Conservation (phyloP, 2,329 filamentous ascomycete genomes). For the Cordyceps militaris region DNA sequence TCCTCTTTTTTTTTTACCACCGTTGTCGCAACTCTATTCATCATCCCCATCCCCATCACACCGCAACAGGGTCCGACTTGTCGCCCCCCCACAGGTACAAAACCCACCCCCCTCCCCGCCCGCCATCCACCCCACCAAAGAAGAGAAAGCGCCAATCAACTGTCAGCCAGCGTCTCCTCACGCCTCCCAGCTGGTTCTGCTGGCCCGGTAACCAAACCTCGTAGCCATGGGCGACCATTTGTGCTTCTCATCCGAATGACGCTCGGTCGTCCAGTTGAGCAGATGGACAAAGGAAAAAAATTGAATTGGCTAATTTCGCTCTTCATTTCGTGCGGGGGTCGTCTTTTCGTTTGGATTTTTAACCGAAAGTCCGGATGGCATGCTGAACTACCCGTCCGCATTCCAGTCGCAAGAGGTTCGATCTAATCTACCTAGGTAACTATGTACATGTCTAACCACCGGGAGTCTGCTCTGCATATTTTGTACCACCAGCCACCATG, state of each 20-base stretch:
- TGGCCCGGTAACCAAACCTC: constrained; percentile 11
- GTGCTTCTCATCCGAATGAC: background rate
- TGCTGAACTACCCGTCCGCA: background rate
- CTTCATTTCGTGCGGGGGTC: background rate
- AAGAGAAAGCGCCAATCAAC: too few relatives aligned
- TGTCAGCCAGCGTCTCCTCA: too few relatives aligned
- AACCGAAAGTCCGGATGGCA: background rate
- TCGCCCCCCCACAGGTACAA: background rate
- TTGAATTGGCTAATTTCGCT: background rate
- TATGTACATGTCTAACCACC: background rate
- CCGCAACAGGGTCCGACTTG: background rate
- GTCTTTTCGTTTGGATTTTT: background rate
- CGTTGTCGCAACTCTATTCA: background rate
- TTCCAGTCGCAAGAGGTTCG: background rate
- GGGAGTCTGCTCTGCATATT: too few relatives aligned
- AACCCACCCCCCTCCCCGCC: background rate
- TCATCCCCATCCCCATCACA: background rate
- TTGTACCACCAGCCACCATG: background rate
- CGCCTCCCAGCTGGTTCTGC: background rate
- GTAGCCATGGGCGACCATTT: constrained; percentile 9
- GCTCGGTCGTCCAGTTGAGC: background rate
- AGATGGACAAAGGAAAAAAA: background rate
- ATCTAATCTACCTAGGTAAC: background rate
- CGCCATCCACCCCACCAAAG: background rate
- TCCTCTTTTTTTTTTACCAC: background rate